These are phyloP conservation scores for Eutrema heterophyllum DNA, from an alignment of 345 rosid genomes.

Conservation along the genomic window DNA sequence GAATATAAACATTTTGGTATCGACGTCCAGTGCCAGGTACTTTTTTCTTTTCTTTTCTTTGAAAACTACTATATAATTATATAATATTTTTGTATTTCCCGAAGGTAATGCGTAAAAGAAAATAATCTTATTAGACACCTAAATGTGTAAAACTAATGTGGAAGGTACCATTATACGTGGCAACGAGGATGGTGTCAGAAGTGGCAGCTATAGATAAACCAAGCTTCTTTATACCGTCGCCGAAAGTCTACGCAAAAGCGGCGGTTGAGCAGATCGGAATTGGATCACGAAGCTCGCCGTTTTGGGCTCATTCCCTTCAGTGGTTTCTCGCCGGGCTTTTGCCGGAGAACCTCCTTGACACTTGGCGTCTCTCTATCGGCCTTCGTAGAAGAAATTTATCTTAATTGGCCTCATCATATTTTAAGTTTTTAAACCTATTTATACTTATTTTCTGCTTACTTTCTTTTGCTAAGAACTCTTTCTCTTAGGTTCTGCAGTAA, in stretches of 20 bases:
- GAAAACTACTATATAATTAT: neutral
- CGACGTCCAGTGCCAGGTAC: slow-evolving; percentile 87
- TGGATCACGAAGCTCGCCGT: slow-evolving; percentile 62
- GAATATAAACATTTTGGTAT: slow-evolving; percentile 71
- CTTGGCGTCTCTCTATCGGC: slow-evolving; percentile 82
- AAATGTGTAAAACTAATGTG: neutral
- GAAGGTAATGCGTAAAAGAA: neutral
- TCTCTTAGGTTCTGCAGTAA: no score
- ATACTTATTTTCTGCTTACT: no score
- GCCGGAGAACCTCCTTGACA: slow-evolving; percentile 51
- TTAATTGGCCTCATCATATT: neutral
- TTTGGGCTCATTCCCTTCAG: slow-evolving; percentile 76
- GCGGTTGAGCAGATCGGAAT: slow-evolving; percentile 55
- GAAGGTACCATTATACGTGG: slow-evolving; percentile 76
- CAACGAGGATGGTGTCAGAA: slow-evolving; percentile 64
- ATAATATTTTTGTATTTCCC: neutral
- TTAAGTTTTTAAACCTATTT: no score
- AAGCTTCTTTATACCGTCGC: slow-evolving; percentile 53
- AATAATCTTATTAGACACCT: neutral
- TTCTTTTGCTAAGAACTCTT: no score
- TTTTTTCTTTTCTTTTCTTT: neutral
- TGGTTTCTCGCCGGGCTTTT: slow-evolving; percentile 54
- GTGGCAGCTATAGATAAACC: slow-evolving; percentile 47
- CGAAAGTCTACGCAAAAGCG: slow-evolving; percentile 54
- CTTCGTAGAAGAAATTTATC: slow-evolving; percentile 38